Percentiles rank a stretch among this genome's conserved stretches.
Conservation (phyloP, 225 moss, liverwort and hornwort species). For the Climacium dendroides region DNA sequence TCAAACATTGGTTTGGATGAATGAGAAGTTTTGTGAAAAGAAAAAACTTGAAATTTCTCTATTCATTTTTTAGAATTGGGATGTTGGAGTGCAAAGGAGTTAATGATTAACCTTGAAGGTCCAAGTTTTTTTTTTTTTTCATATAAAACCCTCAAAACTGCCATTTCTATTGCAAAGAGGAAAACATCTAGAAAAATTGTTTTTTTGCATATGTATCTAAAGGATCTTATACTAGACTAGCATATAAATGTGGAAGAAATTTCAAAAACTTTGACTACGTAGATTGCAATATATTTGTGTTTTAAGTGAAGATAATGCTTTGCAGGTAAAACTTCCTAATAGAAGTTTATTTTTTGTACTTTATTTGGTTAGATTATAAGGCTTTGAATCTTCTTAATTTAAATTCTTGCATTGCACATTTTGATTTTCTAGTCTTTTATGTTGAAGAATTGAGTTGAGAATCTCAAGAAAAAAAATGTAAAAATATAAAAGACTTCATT, state of each 20-base stretch:
- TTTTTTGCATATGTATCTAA: accelerated
- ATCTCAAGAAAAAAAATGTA: accelerated
- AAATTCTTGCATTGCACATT: accelerated
- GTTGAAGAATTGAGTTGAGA: neutral
- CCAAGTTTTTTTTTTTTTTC: accelerated
- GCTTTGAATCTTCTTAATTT: neutral
- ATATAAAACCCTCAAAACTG: accelerated
- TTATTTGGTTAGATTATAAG: neutral
- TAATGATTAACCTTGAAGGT: accelerated
- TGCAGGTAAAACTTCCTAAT: no score
- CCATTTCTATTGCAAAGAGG: neutral
- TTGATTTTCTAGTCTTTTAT: neutral
- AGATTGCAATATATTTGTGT: neutral
- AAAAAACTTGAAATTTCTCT: accelerated
- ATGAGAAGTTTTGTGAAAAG: accelerated
- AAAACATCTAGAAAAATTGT: accelerated
- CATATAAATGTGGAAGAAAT: neutral
- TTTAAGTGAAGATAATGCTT: neutral
- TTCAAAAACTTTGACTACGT: accelerated
- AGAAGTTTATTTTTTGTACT: neutral
- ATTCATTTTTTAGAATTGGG: accelerated
- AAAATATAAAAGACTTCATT: neutral
- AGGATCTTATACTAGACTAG: neutral
- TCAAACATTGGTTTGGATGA: neutral
- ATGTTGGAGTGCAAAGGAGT: accelerated